A percentile compares a stretch with the other conserved stretches of the same genome.
Conservation (phyloP, 2,329 filamentous ascomycete species). For the Dactylellina cionopaga region DNA sequence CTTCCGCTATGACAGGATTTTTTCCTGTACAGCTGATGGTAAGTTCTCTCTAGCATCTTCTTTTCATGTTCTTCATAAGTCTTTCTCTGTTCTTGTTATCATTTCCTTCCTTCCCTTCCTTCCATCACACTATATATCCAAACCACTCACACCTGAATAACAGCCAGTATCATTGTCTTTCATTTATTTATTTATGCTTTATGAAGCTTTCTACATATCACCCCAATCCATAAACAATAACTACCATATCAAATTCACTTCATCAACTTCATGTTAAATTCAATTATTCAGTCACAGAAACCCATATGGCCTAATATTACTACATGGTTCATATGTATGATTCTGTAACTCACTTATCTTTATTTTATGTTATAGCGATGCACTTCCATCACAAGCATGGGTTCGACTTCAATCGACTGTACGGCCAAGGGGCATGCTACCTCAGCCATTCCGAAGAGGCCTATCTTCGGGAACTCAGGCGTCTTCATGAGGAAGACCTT, state of each 20-base stretch:
- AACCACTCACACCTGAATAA: too few species aligned
- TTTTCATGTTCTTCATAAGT: not conserved
- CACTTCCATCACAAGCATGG: conserved; percentile 49
- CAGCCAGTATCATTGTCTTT: too few species aligned
- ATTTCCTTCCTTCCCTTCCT: not conserved
- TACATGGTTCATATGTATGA: too few species aligned
- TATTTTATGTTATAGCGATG: conserved; percentile 42
- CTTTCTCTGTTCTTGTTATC: not conserved
- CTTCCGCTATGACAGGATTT: conserved; percentile 27
- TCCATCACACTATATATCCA: too few species aligned
- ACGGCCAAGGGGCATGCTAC: conserved; percentile 53
- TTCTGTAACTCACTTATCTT: conserved; percentile 50
- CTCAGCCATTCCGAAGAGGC: conserved; percentile 55
- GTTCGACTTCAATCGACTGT: conserved; percentile 56
- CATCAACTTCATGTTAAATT: too few species aligned
- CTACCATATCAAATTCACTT: too few species aligned
- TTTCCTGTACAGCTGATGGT: conserved; percentile 25
- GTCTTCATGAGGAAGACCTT: conserved; percentile 11
- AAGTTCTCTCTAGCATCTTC: conserved; percentile 7
- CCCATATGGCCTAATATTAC: too few species aligned
- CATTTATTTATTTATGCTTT: too few species aligned
- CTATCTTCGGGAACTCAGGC: conserved; percentile 28
- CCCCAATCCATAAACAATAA: too few species aligned
- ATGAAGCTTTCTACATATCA: too few species aligned
- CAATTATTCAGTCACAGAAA: too few species aligned